These are phyloP conservation scores for Cornus suecica DNA, from an alignment of 148 eudicot genomes.

Conservation along the genomic window DNA sequence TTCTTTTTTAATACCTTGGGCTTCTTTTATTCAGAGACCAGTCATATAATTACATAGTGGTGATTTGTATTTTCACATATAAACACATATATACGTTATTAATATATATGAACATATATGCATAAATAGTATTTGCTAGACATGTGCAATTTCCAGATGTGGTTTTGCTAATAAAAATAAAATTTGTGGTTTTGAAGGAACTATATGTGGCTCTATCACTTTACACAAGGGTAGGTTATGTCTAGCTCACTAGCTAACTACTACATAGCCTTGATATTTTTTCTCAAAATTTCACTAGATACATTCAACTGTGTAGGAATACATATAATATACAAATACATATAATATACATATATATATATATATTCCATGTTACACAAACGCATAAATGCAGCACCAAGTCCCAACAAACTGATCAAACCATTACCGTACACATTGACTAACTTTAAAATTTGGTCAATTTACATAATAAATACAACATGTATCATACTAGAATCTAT, in stretches of 20 bases:
- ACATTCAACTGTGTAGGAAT: no score
- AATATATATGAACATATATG: no score
- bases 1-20: background rate
- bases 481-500: no score
- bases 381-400: background rate
- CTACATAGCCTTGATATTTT: no score
- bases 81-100: background rate
- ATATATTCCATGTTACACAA: no score
- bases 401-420: background rate
- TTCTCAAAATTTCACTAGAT: no score
- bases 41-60: no score
- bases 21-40: background rate
- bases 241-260: no score
- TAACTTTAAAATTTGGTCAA: background rate
- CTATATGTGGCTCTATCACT: background rate
- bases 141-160: background rate
- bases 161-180: background rate
- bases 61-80: no score
- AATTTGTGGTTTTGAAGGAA: background rate
- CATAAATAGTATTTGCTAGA: background rate
- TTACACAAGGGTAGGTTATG: background rate
- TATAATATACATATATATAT: no score
- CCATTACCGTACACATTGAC: background rate
- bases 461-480: background rate
- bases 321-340: no score